A percentile compares a stretch with the other conserved stretches of the same genome.
phyloP scores from a whole-genome alignment of 768 basidiomycete species.

The Tulasnella sp. region DNA sequence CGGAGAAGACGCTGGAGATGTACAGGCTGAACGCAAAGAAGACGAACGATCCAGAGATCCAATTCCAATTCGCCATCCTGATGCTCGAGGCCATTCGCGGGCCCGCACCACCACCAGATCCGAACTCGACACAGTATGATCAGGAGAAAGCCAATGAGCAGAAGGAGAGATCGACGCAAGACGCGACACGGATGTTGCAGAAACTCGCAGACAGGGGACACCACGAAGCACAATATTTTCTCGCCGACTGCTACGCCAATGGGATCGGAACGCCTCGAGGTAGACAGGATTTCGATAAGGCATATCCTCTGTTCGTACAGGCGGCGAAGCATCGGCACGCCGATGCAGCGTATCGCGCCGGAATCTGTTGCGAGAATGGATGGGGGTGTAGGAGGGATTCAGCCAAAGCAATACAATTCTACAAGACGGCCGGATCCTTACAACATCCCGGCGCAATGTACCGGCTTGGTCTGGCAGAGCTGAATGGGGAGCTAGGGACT shows the following conservation, averaged over 20 bases:
- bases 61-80: conserved; percentile 97
- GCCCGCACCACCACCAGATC: conserved; percentile 50
- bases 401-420: conserved; percentile 85
- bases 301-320: conserved; percentile 90
- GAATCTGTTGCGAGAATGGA: conserved; percentile 96
- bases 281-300: conserved; percentile 93
- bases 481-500: conserved; percentile 88
- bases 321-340: conserved; percentile 96
- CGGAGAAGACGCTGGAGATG: conserved; percentile 91
- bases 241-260: conserved; percentile 96
- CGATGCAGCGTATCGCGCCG: conserved; percentile 89
- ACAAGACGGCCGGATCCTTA: conserved; percentile 84
- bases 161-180: conserved; percentile 78
- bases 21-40: conserved; percentile 98
- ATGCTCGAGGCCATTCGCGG: conserved; percentile 96
- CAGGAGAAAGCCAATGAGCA: conserved; percentile 74
- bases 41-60: conserved; percentile 93
- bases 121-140: conserved; percentile 52
- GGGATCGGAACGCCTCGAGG: conserved; percentile 89
- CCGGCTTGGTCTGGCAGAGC: conserved; percentile 87
- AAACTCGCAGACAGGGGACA: conserved; percentile 90
- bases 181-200: conserved; percentile 80
- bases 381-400: conserved; percentile 95
- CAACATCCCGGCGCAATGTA: conserved; percentile 94
- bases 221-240: conserved; percentile 89